Base-by-base conservation (phyloP, 768 basidiomycete species). In the Mycena haematopus region DNA sequence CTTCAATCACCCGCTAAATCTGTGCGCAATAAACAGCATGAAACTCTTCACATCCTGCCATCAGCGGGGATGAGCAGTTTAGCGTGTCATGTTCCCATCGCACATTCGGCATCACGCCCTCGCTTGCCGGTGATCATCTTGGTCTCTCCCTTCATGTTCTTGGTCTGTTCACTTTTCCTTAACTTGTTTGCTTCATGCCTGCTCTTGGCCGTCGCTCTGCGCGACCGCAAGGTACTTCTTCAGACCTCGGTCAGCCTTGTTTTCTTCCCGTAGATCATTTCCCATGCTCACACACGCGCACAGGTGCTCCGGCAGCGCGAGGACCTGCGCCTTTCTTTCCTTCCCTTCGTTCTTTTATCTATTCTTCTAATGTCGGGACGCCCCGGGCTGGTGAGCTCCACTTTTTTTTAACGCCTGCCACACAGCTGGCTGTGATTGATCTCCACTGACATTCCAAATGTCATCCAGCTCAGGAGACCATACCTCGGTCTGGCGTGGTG, bases 221-320 rank as follows among this genome's bases (percentile, higher is more conserved):
- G 58, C n/a, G n/a, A n/a, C n/a, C n/a, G n/a, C n/a, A n/a, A n/a
- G 52, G 17, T 60, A n/a, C 40, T 58, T 54, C 58, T 63, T 60
- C 62, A 40, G 54, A 60, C 38, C 47, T 19, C 33, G 53, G 65
- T 63, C 40, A 29, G 62, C 22, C 51, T 36, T 15, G 9, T 33
- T 21, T 15, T 27, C 15, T 19, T 6, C 42, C 19, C 11, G 40
- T 31, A 5, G 38, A 56, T 57, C 55, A 46, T 27, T 44, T 35
- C 36, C 42, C 24, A 14, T 21, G 36, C 42, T 50, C 15, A 55
- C 45, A 21, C 9, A 2, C 31, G 6, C n/a, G 21, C 35, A 19
- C 31, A 64, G 62, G 52, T 59, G 66, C 66, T 60, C 66, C 55
- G 66, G 66, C 40, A 67, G 66, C 66, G 56, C 58, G 10, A 50